Percentiles rank a stretch among this genome's conserved stretches.
These are phyloP conservation scores for Candida maltosa DNA, from an alignment of 805 yeast genomes.

Conservation along the genomic window DNA sequence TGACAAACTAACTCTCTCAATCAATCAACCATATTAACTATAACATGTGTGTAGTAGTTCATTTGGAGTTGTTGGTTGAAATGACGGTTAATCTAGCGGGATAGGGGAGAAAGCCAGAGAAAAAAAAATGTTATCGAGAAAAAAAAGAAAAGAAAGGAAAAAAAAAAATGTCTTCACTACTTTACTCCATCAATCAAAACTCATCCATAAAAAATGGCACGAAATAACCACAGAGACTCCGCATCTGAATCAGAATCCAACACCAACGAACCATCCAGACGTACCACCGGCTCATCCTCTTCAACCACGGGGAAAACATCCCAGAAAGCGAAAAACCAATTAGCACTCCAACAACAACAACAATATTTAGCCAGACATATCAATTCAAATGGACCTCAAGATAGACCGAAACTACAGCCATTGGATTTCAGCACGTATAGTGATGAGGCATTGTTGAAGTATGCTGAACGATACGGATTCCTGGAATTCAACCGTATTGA, in stretches of 20 bases:
- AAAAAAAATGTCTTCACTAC: background rate
- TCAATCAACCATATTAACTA: too few species aligned
- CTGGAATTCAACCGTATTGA: conserved; percentile 57
- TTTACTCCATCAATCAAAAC: background rate
- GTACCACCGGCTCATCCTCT: conserved; percentile 1
- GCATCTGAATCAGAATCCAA: conserved; percentile 36
- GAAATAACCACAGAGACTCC: conserved; percentile 25
- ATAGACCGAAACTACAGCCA: conserved; percentile 49
- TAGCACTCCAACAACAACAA: conserved; percentile 66
- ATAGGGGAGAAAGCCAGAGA: too few species aligned
- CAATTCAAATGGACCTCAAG: conserved; percentile 70
- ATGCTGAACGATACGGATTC: conserved; percentile 58
- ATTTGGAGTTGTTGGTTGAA: too few species aligned
- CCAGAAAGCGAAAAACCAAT: conserved; percentile 50
- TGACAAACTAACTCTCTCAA: too few species aligned
- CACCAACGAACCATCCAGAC: conserved; percentile 2
- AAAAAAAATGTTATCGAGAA: too few species aligned
- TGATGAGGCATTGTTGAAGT: conserved; percentile 62
- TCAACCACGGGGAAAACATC: conserved; percentile 12
- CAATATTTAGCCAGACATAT: conserved; percentile 66
- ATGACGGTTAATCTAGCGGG: too few species aligned
- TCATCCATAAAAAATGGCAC: conserved; percentile 1
- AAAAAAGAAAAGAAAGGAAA: background rate
- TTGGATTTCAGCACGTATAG: conserved; percentile 69
- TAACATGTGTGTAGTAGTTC: too few species aligned